These are phyloP conservation scores for Neophaeococcomyces mojaviensis DNA, from an alignment of 2,329 filamentous ascomycete species.

Conservation along the genomic window DNA sequence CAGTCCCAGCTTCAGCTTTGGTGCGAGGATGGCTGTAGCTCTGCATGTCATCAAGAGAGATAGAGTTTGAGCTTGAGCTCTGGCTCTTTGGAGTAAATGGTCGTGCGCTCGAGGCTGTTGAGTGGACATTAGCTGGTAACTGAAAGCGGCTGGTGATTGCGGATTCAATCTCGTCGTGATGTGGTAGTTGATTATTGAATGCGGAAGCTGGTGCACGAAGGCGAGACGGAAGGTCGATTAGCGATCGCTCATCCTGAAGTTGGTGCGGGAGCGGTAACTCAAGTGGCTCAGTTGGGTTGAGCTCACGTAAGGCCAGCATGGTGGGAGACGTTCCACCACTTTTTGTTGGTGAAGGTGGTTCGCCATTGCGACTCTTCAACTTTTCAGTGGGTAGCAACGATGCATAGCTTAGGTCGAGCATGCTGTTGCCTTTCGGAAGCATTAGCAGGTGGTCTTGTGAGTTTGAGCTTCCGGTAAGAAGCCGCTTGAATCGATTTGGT, in stretches of 20 bases:
- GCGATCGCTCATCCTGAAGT: neutral
- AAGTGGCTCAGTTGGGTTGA: neutral
- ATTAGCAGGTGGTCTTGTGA: neutral
- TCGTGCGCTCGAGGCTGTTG: neutral
- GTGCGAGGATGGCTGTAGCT: neutral
- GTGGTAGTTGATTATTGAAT: neutral
- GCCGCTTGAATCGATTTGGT: conserved; percentile 6
- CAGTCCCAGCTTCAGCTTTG: neutral
- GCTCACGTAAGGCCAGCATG: neutral
- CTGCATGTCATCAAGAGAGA: neutral
- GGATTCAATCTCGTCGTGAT: conserved; percentile 3
- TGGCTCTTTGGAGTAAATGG: neutral
- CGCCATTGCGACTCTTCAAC: neutral
- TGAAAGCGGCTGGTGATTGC: conserved; percentile 3
- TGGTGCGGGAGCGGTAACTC: neutral
- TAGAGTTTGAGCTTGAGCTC: conserved; percentile 4
- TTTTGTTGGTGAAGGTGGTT: neutral
- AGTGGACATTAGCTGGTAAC: neutral
- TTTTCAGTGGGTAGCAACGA: neutral
- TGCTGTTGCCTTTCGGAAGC: neutral
- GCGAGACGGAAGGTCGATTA: neutral
- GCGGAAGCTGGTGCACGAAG: neutral
- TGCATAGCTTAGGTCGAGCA: neutral
- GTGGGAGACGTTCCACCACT: neutral
- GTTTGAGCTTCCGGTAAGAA: neutral